Evolutionary conservation across 2,329 filamentous ascomycete genomes (phyloP).

Genomic region (Macrophomina phaseolina): DNA sequence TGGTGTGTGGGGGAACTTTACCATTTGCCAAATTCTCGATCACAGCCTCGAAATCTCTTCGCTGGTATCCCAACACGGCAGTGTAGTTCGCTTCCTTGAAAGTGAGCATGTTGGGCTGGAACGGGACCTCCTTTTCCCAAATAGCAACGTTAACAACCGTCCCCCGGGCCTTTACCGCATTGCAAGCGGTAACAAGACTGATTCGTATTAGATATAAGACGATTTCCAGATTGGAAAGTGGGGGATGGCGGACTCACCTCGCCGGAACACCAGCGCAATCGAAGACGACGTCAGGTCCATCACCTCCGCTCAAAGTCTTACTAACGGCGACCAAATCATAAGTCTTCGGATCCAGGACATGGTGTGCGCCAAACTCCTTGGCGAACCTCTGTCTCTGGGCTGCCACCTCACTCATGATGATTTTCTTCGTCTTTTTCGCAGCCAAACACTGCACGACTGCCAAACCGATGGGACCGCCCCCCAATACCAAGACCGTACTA

Average conservation of each 20-base stretch:
- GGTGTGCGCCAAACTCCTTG: constrained; percentile 60
- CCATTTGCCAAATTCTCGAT: constrained; percentile 56
- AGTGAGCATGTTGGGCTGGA: constrained; percentile 61
- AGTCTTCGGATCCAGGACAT: constrained; percentile 59
- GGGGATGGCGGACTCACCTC: constrained; percentile 34
- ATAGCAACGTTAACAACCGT: constrained; percentile 70
- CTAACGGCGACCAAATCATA: constrained; percentile 56
- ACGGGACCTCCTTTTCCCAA: constrained; percentile 62
- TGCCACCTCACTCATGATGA: constrained; percentile 65
- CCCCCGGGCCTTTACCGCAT: constrained; percentile 59
- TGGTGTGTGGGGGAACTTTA: constrained; percentile 31
- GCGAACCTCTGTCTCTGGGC: constrained; percentile 58
- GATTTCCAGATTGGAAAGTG: background rate
- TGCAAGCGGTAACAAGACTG: constrained; percentile 48
- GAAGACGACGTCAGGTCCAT: constrained; percentile 64
- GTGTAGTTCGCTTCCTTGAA: constrained; percentile 60
- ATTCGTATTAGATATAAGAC: background rate
- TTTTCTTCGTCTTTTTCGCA: constrained; percentile 58
- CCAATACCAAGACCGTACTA: constrained; percentile 61
- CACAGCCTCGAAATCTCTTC: constrained; percentile 62
- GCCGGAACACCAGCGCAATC: constrained; percentile 67
- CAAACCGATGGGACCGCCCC: constrained; percentile 68
- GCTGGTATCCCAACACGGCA: constrained; percentile 57
- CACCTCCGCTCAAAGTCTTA: constrained; percentile 54
- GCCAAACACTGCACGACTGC: constrained; percentile 64